Conservation (phyloP, 352 stramenopile genomes). For the Pythium aquatile region DNA sequence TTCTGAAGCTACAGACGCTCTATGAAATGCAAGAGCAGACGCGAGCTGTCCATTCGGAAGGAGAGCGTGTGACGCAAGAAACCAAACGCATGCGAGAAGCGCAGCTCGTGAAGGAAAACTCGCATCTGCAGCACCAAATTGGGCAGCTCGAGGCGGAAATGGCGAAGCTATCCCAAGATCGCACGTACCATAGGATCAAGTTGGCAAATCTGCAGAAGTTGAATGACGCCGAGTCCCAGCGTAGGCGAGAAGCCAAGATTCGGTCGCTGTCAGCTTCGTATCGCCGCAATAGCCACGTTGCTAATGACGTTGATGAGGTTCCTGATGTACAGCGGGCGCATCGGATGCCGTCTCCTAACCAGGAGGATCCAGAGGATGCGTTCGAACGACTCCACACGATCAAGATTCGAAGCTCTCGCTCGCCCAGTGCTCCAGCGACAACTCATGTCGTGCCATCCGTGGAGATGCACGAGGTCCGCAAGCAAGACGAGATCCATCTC, state of each 20-base stretch:
- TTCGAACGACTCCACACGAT: slow-evolving; percentile 36
- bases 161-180: slow-evolving; percentile 46
- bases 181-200: slow-evolving; percentile 44
- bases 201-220: slow-evolving; percentile 44
- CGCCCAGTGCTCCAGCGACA: not conserved
- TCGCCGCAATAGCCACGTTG: slow-evolving; percentile 10
- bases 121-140: slow-evolving; percentile 46
- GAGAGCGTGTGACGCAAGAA: slow-evolving; percentile 36
- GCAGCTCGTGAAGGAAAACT: slow-evolving; percentile 43
- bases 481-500: slow-evolving; percentile 24
- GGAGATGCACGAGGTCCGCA: slow-evolving; percentile 9
- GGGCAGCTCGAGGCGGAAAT: slow-evolving; percentile 51
- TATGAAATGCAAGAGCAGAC: slow-evolving; percentile 61
- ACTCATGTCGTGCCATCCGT: slow-evolving; percentile 4
- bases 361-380: slow-evolving; percentile 39
- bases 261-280: slow-evolving; percentile 45
- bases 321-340: not conserved
- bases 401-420: slow-evolving; percentile 23
- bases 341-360: slow-evolving; percentile 11
- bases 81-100: slow-evolving; percentile 36
- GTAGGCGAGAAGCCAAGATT: slow-evolving; percentile 48
- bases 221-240: slow-evolving; percentile 36
- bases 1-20: slow-evolving; percentile 66
- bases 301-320: not conserved
- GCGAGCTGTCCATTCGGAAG: slow-evolving; percentile 35